Percentiles rank a stretch among this genome's conserved stretches.
Conservation (phyloP, 768 basidiomycete species). For the Arthromyces matolae region DNA sequence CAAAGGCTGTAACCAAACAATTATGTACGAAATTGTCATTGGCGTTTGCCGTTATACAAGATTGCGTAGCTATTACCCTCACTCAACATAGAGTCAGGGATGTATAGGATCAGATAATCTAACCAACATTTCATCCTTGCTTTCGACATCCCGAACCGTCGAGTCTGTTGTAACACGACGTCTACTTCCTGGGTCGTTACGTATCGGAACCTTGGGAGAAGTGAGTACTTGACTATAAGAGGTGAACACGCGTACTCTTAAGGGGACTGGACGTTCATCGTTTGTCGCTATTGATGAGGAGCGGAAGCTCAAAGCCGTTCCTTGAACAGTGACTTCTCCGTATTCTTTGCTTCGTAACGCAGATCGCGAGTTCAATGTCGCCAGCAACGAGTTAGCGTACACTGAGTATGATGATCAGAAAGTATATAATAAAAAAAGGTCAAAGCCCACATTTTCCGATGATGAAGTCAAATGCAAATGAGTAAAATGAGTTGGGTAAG, state of each 20-base stretch:
- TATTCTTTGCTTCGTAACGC: constrained; percentile 25
- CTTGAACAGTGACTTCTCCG: constrained; percentile 18
- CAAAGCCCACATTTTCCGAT: constrained; percentile 47
- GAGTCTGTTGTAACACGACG: constrained; percentile 2
- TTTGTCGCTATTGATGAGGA: constrained; percentile 24
- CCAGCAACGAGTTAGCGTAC: constrained; percentile 44
- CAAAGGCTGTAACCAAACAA: constrained; percentile 1
- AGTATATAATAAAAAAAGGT: background rate
- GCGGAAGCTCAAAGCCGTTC: constrained; percentile 33
- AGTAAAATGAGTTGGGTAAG: constrained; percentile 42
- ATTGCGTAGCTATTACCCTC: too few relatives aligned
- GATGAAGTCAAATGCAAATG: constrained; percentile 47
- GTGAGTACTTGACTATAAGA: background rate
- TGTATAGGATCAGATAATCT: background rate
- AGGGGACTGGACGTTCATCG: constrained; percentile 18
- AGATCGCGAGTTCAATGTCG: constrained; percentile 41
- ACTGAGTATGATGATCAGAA: constrained; percentile 25
- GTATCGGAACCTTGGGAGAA: constrained; percentile 6
- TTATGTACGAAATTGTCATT: background rate
- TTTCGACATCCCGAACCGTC: constrained; percentile 9
- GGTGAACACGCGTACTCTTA: constrained; percentile 7
- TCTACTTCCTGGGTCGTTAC: constrained; percentile 7
- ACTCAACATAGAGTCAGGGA: background rate
- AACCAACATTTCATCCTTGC: constrained; percentile 10
- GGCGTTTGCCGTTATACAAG: background rate